Evolutionary conservation across 805 yeast species (phyloP).

Genomic region (Lachancea fermentati): DNA sequence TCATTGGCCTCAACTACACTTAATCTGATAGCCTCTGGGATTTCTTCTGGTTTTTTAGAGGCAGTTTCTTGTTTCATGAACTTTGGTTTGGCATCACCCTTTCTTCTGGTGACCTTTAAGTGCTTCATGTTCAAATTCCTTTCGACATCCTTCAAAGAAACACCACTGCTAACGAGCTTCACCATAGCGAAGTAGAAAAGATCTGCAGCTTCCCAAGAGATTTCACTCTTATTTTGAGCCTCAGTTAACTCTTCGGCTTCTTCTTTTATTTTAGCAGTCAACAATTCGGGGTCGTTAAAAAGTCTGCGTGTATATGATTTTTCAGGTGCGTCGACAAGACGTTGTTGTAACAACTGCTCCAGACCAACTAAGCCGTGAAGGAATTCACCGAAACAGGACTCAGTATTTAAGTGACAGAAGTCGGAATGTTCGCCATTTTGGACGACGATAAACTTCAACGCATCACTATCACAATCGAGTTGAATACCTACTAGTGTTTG

Average conservation of each 20-base stretch:
- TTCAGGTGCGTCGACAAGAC: constrained; percentile 65
- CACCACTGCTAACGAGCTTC: constrained; percentile 73
- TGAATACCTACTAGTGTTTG: constrained; percentile 65
- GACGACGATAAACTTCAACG: constrained; percentile 78
- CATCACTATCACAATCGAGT: constrained; percentile 89
- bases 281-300: constrained; percentile 67
- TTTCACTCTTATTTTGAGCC: constrained; percentile 60
- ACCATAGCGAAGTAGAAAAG: constrained; percentile 70
- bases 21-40: constrained; percentile 27
- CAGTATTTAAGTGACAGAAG: constrained; percentile 79
- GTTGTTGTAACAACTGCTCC: constrained; percentile 57
- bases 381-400: constrained; percentile 76
- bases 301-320: constrained; percentile 94
- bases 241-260: constrained; percentile 95
- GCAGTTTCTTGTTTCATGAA: constrained; percentile 40
- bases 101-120: constrained; percentile 82
- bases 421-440: constrained; percentile 71
- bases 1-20: constrained; percentile 23
- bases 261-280: constrained; percentile 85
- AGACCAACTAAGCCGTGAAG: constrained; percentile 54
- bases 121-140: constrained; percentile 77
- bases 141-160: constrained; percentile 74
- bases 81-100: constrained; percentile 91
- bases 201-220: constrained; percentile 98
- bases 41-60: constrained; percentile 18